These are phyloP conservation scores for Xylariaceae sp. DNA, from an alignment of 2,329 filamentous ascomycete species.

Conservation along the genomic window DNA sequence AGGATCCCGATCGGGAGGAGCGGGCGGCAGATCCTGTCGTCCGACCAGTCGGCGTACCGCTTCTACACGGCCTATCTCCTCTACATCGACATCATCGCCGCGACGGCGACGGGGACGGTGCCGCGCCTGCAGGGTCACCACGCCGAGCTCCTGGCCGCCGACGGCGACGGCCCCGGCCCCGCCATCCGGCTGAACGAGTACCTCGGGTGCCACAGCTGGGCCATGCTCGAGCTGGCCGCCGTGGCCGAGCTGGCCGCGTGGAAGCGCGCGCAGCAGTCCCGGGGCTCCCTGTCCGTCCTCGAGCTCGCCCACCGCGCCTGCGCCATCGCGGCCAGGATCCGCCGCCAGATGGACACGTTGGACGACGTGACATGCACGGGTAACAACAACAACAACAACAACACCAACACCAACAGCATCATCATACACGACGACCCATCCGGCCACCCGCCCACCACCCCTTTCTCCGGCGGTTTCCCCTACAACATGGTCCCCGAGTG, in stretches of 20 bases:
- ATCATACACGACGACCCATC: constrained; percentile 16
- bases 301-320: constrained; percentile 20
- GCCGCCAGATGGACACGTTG: constrained; percentile 7
- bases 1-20: constrained; percentile 15
- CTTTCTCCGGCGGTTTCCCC: constrained; percentile 16
- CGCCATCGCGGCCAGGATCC: constrained; percentile 17
- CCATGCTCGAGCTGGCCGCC: constrained; percentile 48
- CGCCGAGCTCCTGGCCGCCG: constrained; percentile 31
- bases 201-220: constrained; percentile 53
- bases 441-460: constrained; percentile 12
- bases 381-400: neutral
- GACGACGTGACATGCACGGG: neutral
- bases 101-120: constrained; percentile 38
- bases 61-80: constrained; percentile 44
- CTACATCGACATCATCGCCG: constrained; percentile 46
- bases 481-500: constrained; percentile 12
- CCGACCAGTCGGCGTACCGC: constrained; percentile 41
- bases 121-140: constrained; percentile 41
- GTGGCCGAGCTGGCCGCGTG: constrained; percentile 49
- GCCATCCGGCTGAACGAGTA: constrained; percentile 44
- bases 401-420: constrained; percentile 2
- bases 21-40: constrained; percentile 37
- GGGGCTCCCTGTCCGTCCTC: constrained; percentile 38
- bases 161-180: constrained; percentile 27
- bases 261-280: constrained; percentile 44